Evolutionary conservation across 176 grass and related monocot species (phyloP), one percentile per base, ranked within the genome.

Genomic region (Bromus sterilis): DNA sequence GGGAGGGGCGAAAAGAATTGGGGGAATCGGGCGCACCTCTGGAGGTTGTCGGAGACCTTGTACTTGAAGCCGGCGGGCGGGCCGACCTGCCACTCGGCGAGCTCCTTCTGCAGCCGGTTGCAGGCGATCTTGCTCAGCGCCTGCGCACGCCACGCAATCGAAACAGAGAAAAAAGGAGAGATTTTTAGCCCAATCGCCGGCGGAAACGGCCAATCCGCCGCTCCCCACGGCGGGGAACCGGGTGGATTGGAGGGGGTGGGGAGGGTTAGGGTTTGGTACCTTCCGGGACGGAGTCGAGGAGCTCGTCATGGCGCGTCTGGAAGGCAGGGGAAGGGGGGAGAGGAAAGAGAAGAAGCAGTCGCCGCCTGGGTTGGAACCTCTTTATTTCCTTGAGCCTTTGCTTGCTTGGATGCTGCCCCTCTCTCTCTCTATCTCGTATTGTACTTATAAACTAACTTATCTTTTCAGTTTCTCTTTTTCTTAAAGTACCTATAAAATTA

Each of bases 91-190:
- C 95, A 98, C 88, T 95, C 95, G 24, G 85, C 83, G 31, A 98
- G 82, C 79, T 98, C 90, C 79, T 98, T 98, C 86, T 94, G 92
- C 65, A 98, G 89, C 74, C 95, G 88, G 80, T 93, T 93, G 92
- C 84, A 84, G 5, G 95, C 95, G 90, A 95, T 98, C 92, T 95
- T 98, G 95, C 95, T 98, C 90, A 98, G 89, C 69, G 83, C 89
- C 95, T 98, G 86, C 40, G 21, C 78, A 16, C 29, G 13, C 11
- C 61, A 33, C 6, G 30, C 18, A n/a, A n/a, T n/a, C n/a, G 13
- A 9, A 69, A 80, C 20, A 75, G 37, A 20, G 36, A n/a, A 48
- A 79, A 83, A 36, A 56, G 42, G 66, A 4, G 33, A 9, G 11
- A 69, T 28, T 76, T 26, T 53, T 9, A 55, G 82, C 72, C 71